phyloP scores from a whole-genome alignment of 23 red algal species.

The Gracilaria gracilis region DNA sequence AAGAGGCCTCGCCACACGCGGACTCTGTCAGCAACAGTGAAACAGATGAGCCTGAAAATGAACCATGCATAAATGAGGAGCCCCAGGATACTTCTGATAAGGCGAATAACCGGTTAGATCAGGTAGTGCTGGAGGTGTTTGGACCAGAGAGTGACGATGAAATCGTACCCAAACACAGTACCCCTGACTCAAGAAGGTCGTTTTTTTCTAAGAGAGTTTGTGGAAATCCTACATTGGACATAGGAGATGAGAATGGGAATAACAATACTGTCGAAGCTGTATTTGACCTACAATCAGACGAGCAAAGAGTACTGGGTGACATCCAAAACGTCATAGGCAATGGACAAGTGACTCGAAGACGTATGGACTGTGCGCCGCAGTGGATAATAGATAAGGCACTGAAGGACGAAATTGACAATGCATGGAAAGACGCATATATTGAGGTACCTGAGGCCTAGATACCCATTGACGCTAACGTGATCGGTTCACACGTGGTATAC shows the following conservation, averaged over 20 bases:
- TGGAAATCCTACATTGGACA: not conserved
- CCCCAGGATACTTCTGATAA: not conserved
- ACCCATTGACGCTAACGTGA: no score
- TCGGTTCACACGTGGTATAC: conserved; percentile 44
- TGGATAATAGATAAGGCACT: no score
- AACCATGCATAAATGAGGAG: not conserved
- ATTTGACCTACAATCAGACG: not conserved
- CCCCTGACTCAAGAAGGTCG: no score
- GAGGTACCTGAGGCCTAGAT: no score
- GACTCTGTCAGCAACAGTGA: no score
- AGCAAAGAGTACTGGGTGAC: not conserved
- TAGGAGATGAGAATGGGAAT: not conserved
- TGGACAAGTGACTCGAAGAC: conserved; percentile 32
- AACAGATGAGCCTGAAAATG: no score
- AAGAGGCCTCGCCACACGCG: not conserved
- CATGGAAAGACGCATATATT: no score
- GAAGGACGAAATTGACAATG: no score
- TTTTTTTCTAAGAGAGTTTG: not conserved
- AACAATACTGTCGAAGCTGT: not conserved
- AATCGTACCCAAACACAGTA: no score
- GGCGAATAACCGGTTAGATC: no score
- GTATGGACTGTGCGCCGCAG: not conserved
- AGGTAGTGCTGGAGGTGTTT: no score
- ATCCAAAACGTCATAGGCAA: not conserved
- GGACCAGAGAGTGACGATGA: no score